Base-by-base conservation (phyloP, 2,329 filamentous ascomycete species). In the Alternaria metachromatica region DNA sequence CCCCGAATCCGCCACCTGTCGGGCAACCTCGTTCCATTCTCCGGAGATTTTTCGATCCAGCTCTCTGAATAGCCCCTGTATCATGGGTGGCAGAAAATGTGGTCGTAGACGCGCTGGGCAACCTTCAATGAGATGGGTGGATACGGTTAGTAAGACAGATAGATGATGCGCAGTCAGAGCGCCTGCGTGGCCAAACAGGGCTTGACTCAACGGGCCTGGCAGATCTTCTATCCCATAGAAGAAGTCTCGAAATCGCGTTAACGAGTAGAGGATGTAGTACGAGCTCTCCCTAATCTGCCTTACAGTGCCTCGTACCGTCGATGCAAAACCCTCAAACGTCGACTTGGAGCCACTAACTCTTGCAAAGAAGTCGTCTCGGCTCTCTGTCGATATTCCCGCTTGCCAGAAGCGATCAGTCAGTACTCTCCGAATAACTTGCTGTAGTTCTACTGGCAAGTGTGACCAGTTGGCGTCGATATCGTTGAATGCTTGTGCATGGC, bases 341-440 rank as follows among this genome's bases (percentile, higher is more conserved):
- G 87, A 88, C 80, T 94, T 97, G 60, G 96, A 97, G 30, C 93
- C 92, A 60, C 93, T 89, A 3, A 99, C 95, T 44, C 93, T 89
- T 30, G 93, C 92, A 79, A 97, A 98, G 78, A 99, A 99, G 62
- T 98, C 95, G 66, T 98, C 96, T 78, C 96, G 94, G 72, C 93
- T 98, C 25, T 97, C 96, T 65, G 91, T 92, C 0, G 96, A 98
- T 55, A 99, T 99, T 10, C 96, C 96, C 7, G 94, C 93, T 83
- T 99, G 96, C 96, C 96, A 99, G 79, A 99, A 99, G 23, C 96
- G 88, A 80, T 99, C 96, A 13, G 94, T 97, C 21, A 99, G 83
- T 20, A 98, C 93, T 21, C 92, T 88, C 46, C 89, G 87, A 43
- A 98, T 92, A 56, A 97, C 88, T 6, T 86, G 83, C 62, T 90